These are phyloP conservation scores for Passiflora organensis DNA, from an alignment of 345 rosid genomes.

Conservation along the genomic window DNA sequence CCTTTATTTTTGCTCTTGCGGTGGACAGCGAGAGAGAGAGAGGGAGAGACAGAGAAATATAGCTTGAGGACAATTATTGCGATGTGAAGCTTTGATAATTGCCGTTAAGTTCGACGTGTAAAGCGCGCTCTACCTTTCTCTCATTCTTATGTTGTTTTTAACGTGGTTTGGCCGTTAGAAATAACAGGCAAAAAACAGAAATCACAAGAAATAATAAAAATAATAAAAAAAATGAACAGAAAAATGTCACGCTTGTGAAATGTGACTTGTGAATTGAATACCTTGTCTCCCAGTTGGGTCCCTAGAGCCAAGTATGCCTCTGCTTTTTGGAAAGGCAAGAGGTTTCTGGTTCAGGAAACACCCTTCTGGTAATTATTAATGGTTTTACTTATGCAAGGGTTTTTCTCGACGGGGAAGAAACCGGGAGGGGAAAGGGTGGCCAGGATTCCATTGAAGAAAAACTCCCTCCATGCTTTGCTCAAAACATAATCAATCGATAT, in stretches of 20 bases:
- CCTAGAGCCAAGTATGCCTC: constrained; percentile 6
- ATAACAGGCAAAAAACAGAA: constrained; percentile 12
- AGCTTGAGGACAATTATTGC: constrained; percentile 27
- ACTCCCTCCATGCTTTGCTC: too few relatives aligned
- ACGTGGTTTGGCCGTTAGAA: constrained; percentile 11
- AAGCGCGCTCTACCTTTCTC: constrained; percentile 2
- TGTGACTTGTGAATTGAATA: too few relatives aligned
- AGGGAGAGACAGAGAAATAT: too few relatives aligned
- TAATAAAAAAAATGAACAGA: too few relatives aligned
- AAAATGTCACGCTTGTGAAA: constrained; percentile 12
- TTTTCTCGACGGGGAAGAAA: too few relatives aligned
- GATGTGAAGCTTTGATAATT: constrained; percentile 1
- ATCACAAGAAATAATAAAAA: too few relatives aligned
- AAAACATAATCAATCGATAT: too few relatives aligned
- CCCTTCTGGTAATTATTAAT: not conserved
- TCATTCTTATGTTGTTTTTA: not conserved
- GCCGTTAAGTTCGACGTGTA: constrained; percentile 24
- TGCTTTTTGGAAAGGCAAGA: not conserved
- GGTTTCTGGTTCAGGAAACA: constrained; percentile 10
- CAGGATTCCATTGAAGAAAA: too few relatives aligned
- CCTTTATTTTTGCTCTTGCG: not conserved
- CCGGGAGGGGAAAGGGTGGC: too few relatives aligned
- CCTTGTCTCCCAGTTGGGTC: constrained; percentile 25
- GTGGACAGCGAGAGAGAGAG: not conserved
- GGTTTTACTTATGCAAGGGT: constrained; percentile 2